Percentiles rank a stretch among this genome's conserved stretches.
These are phyloP conservation scores for Sugiyamaella qingdaonensis DNA, from an alignment of 805 yeast species.

Conservation along the genomic window DNA sequence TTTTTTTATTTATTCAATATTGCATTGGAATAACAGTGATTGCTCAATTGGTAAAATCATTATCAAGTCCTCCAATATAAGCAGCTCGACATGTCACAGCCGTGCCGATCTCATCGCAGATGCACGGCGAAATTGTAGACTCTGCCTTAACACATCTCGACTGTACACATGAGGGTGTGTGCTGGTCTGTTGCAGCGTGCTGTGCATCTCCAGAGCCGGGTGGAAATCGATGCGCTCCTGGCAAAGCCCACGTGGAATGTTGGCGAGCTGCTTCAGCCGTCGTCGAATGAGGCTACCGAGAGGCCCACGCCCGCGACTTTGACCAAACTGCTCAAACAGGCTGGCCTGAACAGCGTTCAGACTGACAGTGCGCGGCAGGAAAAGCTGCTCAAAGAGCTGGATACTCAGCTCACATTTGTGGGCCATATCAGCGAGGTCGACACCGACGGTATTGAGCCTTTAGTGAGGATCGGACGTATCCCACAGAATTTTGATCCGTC, in stretches of 20 bases:
- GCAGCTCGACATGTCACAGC: too few species aligned
- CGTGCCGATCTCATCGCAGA: too few species aligned
- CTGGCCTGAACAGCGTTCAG: constrained; percentile 26
- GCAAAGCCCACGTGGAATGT: constrained; percentile 30
- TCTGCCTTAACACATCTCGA: too few species aligned
- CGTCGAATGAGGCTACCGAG: constrained; percentile 16
- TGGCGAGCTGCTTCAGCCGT: constrained; percentile 24
- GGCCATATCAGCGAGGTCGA: constrained; percentile 35
- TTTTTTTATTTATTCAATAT: too few species aligned
- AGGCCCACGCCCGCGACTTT: constrained; percentile 25
- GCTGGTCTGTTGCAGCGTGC: too few species aligned
- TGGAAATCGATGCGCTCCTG: constrained; percentile 18
- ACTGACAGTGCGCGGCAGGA: constrained; percentile 17
- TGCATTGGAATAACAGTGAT: too few species aligned
- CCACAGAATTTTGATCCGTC: constrained; percentile 13
- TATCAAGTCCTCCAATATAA: too few species aligned
- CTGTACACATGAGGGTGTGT: too few species aligned
- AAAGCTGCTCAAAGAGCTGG: constrained; percentile 27
- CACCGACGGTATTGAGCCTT: constrained; percentile 32
- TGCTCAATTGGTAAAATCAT: too few species aligned
- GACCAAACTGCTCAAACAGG: constrained; percentile 26
- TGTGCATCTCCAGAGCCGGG: constrained; percentile 7
- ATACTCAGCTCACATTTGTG: constrained; percentile 36
- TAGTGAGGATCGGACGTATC: constrained; percentile 27
- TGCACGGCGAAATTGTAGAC: too few species aligned